Conservation (phyloP, 352 stramenopile genomes). For the Pythium graminicola region DNA sequence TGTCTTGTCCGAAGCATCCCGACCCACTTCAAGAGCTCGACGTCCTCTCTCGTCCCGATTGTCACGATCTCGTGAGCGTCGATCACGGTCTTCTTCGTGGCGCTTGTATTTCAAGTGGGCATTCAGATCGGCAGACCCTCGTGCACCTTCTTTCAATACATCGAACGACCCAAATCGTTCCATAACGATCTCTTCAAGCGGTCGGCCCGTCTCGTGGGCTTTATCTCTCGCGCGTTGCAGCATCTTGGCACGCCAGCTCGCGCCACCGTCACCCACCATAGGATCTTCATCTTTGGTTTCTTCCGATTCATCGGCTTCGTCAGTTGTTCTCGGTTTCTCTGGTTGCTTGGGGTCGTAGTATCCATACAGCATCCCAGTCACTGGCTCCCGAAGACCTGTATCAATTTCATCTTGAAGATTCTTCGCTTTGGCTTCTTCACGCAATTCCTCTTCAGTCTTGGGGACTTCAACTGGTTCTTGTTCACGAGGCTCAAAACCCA, state of each 20-base stretch:
- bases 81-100: conserved; percentile 15
- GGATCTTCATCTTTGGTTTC: conserved; percentile 18
- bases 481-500: conserved; percentile 50
- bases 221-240: conserved; percentile 61
- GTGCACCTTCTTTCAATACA: conserved; percentile 42
- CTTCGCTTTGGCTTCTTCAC: conserved; percentile 40
- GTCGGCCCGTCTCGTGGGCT: conserved; percentile 40
- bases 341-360: conserved; percentile 79
- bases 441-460: conserved; percentile 37
- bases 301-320: conserved; percentile 9
- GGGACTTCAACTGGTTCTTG: conserved; percentile 19
- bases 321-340: conserved; percentile 27
- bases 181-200: conserved; percentile 53
- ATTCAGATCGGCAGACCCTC: conserved; percentile 38
- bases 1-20: conserved; percentile 54
- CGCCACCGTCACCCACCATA: conserved; percentile 62
- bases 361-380: conserved; percentile 74
- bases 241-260: conserved; percentile 82
- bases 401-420: conserved; percentile 73
- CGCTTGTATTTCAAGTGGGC: conserved; percentile 73
- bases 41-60: conserved; percentile 8
- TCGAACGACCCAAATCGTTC: conserved; percentile 55
- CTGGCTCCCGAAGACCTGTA: conserved; percentile 59
- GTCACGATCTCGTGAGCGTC: neutral
- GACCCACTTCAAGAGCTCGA: conserved; percentile 31